Percentiles rank a stretch among this genome's conserved stretches.
Evolutionary conservation across 257 asterid species (phyloP).

Genomic region (Nicotiana otophora): DNA sequence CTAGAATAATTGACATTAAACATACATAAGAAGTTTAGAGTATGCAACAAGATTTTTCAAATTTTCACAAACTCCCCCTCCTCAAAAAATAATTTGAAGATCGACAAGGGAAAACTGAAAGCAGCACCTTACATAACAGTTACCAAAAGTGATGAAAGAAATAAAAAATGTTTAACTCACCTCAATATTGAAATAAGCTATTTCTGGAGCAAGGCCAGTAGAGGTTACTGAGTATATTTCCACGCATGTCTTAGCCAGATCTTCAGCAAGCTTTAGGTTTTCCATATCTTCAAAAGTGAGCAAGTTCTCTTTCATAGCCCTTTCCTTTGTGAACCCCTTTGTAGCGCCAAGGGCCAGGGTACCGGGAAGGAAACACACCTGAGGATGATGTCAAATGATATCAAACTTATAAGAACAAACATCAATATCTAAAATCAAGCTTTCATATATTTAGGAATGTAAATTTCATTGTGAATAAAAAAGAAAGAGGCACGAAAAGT

Average conservation of each 20-base stretch:
- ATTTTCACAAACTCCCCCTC: neutral
- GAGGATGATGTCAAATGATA: neutral
- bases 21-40: neutral
- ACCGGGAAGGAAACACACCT: conserved; percentile 98
- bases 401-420: neutral
- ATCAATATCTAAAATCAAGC: neutral
- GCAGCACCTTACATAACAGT: neutral
- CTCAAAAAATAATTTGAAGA: neutral
- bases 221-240: conserved; percentile 86
- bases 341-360: conserved; percentile 98
- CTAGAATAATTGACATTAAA: neutral
- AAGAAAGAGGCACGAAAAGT: neutral
- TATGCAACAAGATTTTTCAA: neutral
- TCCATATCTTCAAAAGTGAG: conserved; percentile 85
- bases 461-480: neutral
- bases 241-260: conserved; percentile 75
- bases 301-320: conserved; percentile 64
- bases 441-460: neutral
- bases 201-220: conserved; percentile 96
- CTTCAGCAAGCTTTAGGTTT: conserved; percentile 91
- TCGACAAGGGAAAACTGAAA: neutral
- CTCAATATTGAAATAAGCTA: conserved; percentile 75
- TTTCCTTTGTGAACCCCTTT: conserved; percentile 65
- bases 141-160: conserved; percentile 1
- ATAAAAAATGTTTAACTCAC: conserved; percentile 28